Base-by-base conservation (phyloP, 768 basidiomycete genomes). In the Dacryopinax primogenitus region DNA sequence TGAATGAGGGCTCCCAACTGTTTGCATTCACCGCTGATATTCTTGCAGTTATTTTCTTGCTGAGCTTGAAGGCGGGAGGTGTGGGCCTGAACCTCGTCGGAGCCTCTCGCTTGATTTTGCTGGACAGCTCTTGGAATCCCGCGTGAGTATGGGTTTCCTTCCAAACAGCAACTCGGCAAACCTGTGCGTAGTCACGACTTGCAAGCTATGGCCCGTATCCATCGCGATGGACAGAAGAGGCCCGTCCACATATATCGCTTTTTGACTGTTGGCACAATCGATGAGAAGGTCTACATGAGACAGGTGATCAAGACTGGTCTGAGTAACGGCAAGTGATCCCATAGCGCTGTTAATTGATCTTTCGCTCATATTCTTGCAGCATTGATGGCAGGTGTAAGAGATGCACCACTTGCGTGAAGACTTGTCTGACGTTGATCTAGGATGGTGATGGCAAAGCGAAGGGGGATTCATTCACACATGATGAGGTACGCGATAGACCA, bases 121-220 rank as follows among this genome's bases (percentile, higher is more conserved):
- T 95, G 37, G 93, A 96, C 74, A 88, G 87, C 21, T 92, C 94
- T 71, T 96, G 92, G 92, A 95, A 94, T 76, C 92, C 92, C 35
- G 90, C 89, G 86, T 85, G 62, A 62, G 72, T 66, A 2, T 39
- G 13, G 32, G 3, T 2, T 58, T 58, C 13, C 13, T 26, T 3
- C 4, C 26, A 28, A 58, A 21, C 9, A 30, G 26, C 35, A 41
- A n/a, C n/a, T n/a, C n/a, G n/a, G n/a, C 32, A 26, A 9, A 66
- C 67, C 36, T 7, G 18, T 39, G 34, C 26, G n/a, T 62, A 91
- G 88, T 70, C 89, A 89, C 70, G 96, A 99, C 76, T 74, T 93
- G 18, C 96, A 99, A 75, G 87, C 96, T 1, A 98, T 98, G 95
- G 95, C 93, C 63, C 84, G 95, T 62, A 95, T 94, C 72, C 91